Conservation (phyloP, 768 basidiomycete genomes). For the Termitomyces sp. region DNA sequence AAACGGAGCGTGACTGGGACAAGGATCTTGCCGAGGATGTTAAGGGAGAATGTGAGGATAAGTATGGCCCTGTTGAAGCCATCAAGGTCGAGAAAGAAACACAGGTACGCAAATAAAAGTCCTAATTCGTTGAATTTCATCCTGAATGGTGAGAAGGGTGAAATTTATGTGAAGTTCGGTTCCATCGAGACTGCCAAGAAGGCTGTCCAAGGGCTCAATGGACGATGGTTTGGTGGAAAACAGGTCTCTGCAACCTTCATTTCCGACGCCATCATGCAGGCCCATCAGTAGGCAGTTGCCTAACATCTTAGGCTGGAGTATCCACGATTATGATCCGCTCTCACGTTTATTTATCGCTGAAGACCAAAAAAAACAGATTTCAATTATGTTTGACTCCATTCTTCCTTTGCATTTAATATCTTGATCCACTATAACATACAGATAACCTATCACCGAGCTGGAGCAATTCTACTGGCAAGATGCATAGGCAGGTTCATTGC, state of each 20-base stretch:
- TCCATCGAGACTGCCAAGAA: slow-evolving; percentile 73
- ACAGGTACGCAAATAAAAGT: slow-evolving; percentile 43
- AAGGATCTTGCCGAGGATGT: slow-evolving; percentile 95
- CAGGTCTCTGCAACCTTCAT: slow-evolving; percentile 86
- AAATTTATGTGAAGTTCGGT: slow-evolving; percentile 94
- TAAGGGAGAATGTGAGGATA: slow-evolving; percentile 86
- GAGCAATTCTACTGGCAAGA: slow-evolving; percentile 16
- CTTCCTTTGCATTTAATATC: slow-evolving; percentile 20
- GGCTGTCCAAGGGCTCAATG: slow-evolving; percentile 86
- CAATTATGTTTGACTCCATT: slow-evolving; percentile 28
- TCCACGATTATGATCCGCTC: slow-evolving; percentile 23
- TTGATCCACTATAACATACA: slow-evolving; percentile 24
- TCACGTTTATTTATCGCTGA: slow-evolving; percentile 20
- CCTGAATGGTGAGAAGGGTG: slow-evolving; percentile 55
- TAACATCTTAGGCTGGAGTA: slow-evolving; percentile 5
- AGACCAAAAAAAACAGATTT: slow-evolving; percentile 24
- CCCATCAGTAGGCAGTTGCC: slow-evolving; percentile 55
- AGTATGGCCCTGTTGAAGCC: slow-evolving; percentile 81
- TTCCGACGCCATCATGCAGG: slow-evolving; percentile 91
- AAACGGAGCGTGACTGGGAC: slow-evolving; percentile 96
- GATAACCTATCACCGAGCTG: slow-evolving; percentile 17
- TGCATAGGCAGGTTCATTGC: slow-evolving; percentile 35
- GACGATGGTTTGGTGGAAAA: slow-evolving; percentile 95
- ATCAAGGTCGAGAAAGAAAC: slow-evolving; percentile 95
- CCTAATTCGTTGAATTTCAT: not conserved